Conservation (phyloP, 306 rosid genomes). For the Arachis stenosperma region DNA sequence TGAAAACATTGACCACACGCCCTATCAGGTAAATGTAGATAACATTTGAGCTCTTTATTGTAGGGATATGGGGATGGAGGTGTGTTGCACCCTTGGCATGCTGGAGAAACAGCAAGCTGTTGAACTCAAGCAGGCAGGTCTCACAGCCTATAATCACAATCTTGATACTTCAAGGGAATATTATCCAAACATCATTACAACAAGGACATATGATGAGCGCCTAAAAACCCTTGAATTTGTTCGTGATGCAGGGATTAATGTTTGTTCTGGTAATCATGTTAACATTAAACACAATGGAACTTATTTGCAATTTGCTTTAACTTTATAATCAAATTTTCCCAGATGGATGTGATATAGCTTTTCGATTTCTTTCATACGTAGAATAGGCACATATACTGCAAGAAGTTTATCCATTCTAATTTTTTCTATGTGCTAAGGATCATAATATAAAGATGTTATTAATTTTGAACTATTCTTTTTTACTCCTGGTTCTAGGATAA, state of each 20-base stretch:
- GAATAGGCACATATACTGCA: constrained; percentile 6
- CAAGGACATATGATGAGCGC: constrained; percentile 94
- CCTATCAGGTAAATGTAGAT: not conserved
- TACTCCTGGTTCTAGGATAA: constrained; percentile 2
- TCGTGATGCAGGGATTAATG: constrained; percentile 96
- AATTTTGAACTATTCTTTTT: not conserved
- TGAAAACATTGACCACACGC: no score
- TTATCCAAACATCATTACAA: constrained; percentile 90
- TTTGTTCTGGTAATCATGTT: constrained; percentile 76
- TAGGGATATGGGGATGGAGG: constrained; percentile 98
- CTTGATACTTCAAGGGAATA: constrained; percentile 97
- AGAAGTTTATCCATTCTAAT: constrained; percentile 13
- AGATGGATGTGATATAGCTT: constrained; percentile 9
- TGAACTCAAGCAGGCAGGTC: constrained; percentile 92
- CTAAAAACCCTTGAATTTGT: constrained; percentile 84
- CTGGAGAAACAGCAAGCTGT: constrained; percentile 88
- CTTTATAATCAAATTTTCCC: not conserved
- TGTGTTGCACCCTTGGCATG: constrained; percentile 99
- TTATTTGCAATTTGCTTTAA: not conserved
- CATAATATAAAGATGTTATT: constrained; percentile 5
- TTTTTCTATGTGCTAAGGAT: constrained; percentile 7
- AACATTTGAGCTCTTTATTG: constrained; percentile 29
- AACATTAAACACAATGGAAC: constrained; percentile 19
- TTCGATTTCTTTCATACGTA: constrained; percentile 4
- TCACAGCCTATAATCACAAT: constrained; percentile 96